phyloP scores from a whole-genome alignment of 2,329 filamentous ascomycete genomes.

The Stachybotrys echinatus region DNA sequence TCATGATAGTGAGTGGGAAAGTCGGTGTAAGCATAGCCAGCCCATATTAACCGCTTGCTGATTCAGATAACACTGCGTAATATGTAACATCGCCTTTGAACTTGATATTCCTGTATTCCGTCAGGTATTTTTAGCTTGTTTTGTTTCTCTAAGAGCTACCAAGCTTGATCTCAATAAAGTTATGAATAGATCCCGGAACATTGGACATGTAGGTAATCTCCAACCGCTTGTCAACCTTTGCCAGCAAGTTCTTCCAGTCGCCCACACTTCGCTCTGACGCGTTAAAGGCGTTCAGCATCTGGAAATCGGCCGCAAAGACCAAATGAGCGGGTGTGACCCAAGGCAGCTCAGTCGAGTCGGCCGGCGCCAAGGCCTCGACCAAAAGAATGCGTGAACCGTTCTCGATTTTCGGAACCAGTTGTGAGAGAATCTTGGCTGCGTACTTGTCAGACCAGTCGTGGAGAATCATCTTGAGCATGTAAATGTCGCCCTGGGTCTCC shows the following conservation, averaged over 20 bases:
- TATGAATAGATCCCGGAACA: background rate
- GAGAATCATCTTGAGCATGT: conserved; percentile 46
- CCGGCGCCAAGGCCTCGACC: conserved; percentile 23
- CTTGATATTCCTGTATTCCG: too few relatives aligned
- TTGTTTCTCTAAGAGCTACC: background rate
- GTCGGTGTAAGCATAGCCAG: too few relatives aligned
- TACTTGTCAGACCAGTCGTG: conserved; percentile 49
- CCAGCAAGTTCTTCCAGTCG: conserved; percentile 8
- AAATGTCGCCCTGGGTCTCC: conserved; percentile 35
- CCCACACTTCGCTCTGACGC: conserved; percentile 13
- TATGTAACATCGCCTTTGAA: too few relatives aligned
- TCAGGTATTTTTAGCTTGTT: background rate
- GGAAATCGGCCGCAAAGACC: conserved; percentile 24
- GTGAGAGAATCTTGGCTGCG: conserved; percentile 29
- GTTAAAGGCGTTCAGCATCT: conserved; percentile 43
- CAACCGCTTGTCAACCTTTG: conserved; percentile 9
- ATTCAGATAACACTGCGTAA: too few relatives aligned
- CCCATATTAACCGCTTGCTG: too few relatives aligned
- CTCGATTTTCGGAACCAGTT: conserved; percentile 36
- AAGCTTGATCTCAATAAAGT: background rate
- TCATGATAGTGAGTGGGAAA: too few relatives aligned
- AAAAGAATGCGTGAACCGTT: conserved; percentile 32
- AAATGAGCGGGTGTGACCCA: conserved; percentile 2
- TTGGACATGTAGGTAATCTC: conserved; percentile 2
- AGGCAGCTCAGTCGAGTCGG: conserved; percentile 15